Percentiles rank a stretch among this genome's conserved stretches.
Conservation (phyloP, 2,329 filamentous ascomycete genomes). For the Fusarium sp. region DNA sequence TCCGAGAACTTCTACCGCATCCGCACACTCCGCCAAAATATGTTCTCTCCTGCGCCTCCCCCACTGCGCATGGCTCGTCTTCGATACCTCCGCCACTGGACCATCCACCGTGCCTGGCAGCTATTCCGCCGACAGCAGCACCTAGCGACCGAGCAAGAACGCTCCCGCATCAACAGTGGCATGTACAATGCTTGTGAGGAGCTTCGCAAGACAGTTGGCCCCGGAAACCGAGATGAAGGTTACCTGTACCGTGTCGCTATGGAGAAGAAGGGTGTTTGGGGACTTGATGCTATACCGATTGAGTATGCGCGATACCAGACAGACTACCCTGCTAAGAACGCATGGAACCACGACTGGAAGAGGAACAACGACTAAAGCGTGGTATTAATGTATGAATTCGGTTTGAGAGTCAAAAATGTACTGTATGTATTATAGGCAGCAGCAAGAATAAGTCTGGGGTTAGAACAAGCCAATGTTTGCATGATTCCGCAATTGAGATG, state of each 20-base stretch:
- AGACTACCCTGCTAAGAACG: slow-evolving; percentile 79
- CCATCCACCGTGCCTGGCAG: slow-evolving; percentile 96
- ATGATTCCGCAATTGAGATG: background rate
- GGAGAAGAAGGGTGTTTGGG: slow-evolving; percentile 89
- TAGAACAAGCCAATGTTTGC: background rate
- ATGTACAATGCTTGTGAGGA: slow-evolving; percentile 91
- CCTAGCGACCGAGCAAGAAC: slow-evolving; percentile 71
- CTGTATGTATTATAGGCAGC: slow-evolving; percentile 41
- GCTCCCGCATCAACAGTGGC: slow-evolving; percentile 82
- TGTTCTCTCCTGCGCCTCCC: slow-evolving; percentile 63
- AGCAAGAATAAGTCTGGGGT: background rate
- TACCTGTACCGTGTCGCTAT: slow-evolving; percentile 88
- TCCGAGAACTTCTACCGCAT: slow-evolving; percentile 57
- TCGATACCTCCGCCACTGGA: slow-evolving; percentile 94
- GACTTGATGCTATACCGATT: slow-evolving; percentile 79
- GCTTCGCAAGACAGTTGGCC: slow-evolving; percentile 70
- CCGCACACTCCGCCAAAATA: slow-evolving; percentile 58
- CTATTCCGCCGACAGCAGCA: slow-evolving; percentile 79
- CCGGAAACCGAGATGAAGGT: slow-evolving; percentile 69
- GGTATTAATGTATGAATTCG: slow-evolving; percentile 2
- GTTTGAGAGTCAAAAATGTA: slow-evolving; percentile 26
- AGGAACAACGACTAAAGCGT: slow-evolving; percentile 54
- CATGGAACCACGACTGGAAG: slow-evolving; percentile 97
- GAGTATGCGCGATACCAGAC: slow-evolving; percentile 90
- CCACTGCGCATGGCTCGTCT: slow-evolving; percentile 91